These are phyloP conservation scores for Kurtzmaniella cleridarum DNA, from an alignment of 805 yeast species.

Conservation along the genomic window DNA sequence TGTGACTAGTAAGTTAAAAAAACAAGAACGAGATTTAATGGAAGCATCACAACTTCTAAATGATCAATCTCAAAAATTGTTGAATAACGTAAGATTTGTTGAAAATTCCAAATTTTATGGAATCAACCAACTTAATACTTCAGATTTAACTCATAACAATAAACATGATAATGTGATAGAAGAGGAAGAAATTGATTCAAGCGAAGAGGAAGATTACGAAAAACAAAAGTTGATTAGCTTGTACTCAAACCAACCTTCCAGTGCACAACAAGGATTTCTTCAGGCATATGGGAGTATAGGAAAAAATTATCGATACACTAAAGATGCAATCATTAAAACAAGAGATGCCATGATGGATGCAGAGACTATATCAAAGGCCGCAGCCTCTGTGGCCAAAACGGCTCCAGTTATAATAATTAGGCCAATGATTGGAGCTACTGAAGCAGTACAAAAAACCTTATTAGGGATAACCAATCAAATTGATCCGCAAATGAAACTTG, in stretches of 20 bases:
- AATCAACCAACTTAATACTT: slow-evolving; percentile 22
- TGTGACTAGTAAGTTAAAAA: slow-evolving; percentile 6
- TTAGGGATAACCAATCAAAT: slow-evolving; percentile 80
- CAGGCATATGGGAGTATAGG: slow-evolving; percentile 74
- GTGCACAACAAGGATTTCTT: slow-evolving; percentile 63
- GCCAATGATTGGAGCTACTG: slow-evolving; percentile 90
- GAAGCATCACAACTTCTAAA: slow-evolving; percentile 22
- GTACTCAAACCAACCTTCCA: slow-evolving; percentile 80
- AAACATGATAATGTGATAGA: slow-evolving; percentile 1
- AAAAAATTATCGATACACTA: slow-evolving; percentile 60
- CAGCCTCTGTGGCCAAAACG: slow-evolving; percentile 61
- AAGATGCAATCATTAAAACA: slow-evolving; percentile 54
- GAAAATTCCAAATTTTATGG: slow-evolving; percentile 22
- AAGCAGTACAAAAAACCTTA: slow-evolving; percentile 75
- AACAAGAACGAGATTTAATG: slow-evolving; percentile 10
- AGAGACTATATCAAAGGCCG: slow-evolving; percentile 61
- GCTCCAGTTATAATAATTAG: slow-evolving; percentile 78
- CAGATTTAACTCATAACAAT: slow-evolving; percentile 1
- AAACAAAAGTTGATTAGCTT: slow-evolving; percentile 50
- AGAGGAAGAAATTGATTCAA: not conserved
- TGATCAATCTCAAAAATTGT: slow-evolving; percentile 7
- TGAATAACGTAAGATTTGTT: slow-evolving; percentile 15
- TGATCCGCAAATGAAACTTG: slow-evolving; percentile 57
- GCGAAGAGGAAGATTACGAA: slow-evolving; percentile 17
- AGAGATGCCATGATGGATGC: slow-evolving; percentile 59